Evolutionary conservation across 805 yeast genomes (phyloP), one percentile per base, ranked within the genome.

Genomic region (Hanseniaspora guilliermondii): DNA sequence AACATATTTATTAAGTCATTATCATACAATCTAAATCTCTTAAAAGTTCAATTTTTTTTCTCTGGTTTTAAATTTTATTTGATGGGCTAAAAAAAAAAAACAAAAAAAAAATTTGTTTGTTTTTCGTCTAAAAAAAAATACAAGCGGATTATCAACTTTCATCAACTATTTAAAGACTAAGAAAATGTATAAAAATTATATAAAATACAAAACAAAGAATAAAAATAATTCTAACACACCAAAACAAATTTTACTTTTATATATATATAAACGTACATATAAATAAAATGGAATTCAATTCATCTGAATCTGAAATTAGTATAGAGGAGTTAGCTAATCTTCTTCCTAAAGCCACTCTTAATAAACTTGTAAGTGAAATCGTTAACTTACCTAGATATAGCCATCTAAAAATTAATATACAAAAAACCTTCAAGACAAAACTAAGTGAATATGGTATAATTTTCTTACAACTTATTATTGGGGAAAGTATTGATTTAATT

Each of bases 401-500:
- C 22, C 46, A 40, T 32, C 25, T 40, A 5, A 52, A 52, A 52
- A 44, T 52, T 4, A 40, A 33, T 6, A 44, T 52, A 12, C 30
- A 47, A 27, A 52, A 52, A 22, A 47, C 46, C n/a, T 52, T 32
- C 25, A 52, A 52, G 30, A 37, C 42, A n/a, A 52, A 52, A 36
- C 17, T 52, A 4, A 52, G 49, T 11, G 55, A 52, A 21, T 44
- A 52, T 27, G 55, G 55, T 21, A 52, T 52, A 11, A 37, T 52
- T 1, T 52, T 52, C 16, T 30, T 52, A 30, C 55, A 52, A 35
- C 93, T 95, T 44, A 78, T 93, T 45, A 91, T 95, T 44, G 97
- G 93, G 65, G 91, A 96, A 67, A 88, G 97, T 62, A 87, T 93
- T 55, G 96, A 88, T 69, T 91, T 93, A 66, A 83, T 93, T 57